Evolutionary conservation across 2,329 filamentous ascomycete species (phyloP), one percentile per base, ranked within the genome.

Genomic region (Tolypocladium tropicale): DNA sequence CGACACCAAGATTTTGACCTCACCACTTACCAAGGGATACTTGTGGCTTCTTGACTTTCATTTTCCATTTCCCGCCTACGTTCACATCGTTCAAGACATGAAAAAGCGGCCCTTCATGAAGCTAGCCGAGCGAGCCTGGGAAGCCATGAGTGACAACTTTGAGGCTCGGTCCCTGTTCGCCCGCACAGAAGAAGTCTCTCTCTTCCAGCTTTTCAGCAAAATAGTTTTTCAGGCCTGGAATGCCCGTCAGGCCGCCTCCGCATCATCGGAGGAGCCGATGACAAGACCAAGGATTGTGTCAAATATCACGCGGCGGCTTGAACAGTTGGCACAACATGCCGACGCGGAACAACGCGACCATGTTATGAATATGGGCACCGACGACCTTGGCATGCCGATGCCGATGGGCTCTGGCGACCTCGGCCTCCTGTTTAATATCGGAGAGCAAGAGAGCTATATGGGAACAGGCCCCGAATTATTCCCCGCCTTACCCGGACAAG

Each of bases 31-130:
- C 0, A 64, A 64, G 6, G 63, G 72, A 0, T 76, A 67, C 48
- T 60, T 51, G 3, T 78, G 76, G 75, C 65, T 71, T 10, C 43
- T 66, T 1, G 59, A 67, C 1, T 65, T 67, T 0, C 64, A 75
- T 54, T 72, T 75, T 34, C 75, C 73, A 0, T 66, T 76, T 18
- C 68, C 70, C 0, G 73, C 72, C 0, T 77, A 75, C 46, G 62
- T 74, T 21, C 68, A 74, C 36, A 62, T 76, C 4, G 59, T 72
- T 0, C 68, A 72, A 33, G 66, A 71, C 4, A 50, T 76, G 12
- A 63, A 60, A 18, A 57, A 55, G 43, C 57, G 63, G 3, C 67
- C 64, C 0, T 54, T 53, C 3, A 62, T 63, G 23, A 33, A 56
- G 0, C 56, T 61, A 6, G 67, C 65, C 5, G 63, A 63, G 6